Evolutionary conservation across 768 basidiomycete genomes (phyloP), one percentile per base, ranked within the genome.

Genomic region (Pulveroboletus sp.): DNA sequence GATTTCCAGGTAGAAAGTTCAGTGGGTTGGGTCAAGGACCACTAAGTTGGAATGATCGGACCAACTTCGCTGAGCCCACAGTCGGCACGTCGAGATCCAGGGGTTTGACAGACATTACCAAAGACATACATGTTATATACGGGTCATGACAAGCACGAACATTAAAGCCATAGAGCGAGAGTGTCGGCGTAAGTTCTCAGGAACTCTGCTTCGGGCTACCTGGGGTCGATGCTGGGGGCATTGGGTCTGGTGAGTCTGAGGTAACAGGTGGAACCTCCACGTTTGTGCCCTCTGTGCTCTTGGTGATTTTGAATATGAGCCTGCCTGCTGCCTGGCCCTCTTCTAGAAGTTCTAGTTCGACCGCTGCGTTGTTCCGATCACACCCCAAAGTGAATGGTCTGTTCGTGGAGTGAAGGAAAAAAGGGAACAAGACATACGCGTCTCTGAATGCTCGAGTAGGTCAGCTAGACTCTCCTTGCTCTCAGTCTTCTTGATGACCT

Each of bases 401-500:
- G 11, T 3, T 6, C 14, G 11, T 15, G 18, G 17, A 5, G 43
- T 28, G 5, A 15, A 24, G 11, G 11, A 6, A 0, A 6, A 43
- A n/a, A 18, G 7, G 7, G 10, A 7, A 35, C 8, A 21, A 32
- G 18, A 57, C 65, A n/a, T 14, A 69, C 66, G 62, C 27, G 61
- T 53, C 32, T 61, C 67, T 1, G 57, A 43, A 24, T 69, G 65
- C 26, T 67, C 67, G n/a, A 67, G 65, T 10, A 67, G 46, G 45
- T 67, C 66, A 1, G 60, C 66, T 1, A 67, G 48, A 30, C 61
- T 67, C 50, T 67, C 65, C 39, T 59, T 69, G 37, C 57, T 69
- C 50, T 67, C 66, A 30, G 66, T 67, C 54, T 63, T 69, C 51
- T 67, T 67, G 50, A 67, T 65, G 52, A 67, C 7, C 32, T 69